Conservation (phyloP, 768 basidiomycete species). For the Termitomyces sp. region DNA sequence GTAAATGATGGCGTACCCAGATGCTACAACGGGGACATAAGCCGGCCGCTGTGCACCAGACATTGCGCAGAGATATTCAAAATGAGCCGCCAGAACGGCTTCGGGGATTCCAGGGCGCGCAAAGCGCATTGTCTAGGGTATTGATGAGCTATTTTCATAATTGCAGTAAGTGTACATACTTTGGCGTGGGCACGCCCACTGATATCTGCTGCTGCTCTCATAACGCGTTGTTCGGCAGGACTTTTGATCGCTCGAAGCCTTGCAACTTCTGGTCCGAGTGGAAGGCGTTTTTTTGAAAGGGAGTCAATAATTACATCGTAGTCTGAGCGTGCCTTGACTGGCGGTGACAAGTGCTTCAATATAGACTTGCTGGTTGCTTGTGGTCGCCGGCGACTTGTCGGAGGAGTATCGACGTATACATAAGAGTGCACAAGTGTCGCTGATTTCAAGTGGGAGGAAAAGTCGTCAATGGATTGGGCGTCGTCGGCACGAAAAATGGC, state of each 20-base stretch:
- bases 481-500: conserved; percentile 76
- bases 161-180: conserved; percentile 32
- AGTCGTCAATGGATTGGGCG: conserved; percentile 49
- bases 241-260: conserved; percentile 78
- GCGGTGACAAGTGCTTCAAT: conserved; percentile 42
- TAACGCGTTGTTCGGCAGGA: conserved; percentile 64
- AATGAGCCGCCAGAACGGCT: conserved; percentile 59
- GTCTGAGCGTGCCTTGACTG: conserved; percentile 32
- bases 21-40: conserved; percentile 98
- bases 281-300: conserved; percentile 39
- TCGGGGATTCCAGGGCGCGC: conserved; percentile 38
- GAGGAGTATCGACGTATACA: conserved; percentile 48
- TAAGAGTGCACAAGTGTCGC: conserved; percentile 43
- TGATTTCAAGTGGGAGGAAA: conserved; percentile 54
- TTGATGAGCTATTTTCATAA: background rate
- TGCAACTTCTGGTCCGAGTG: conserved; percentile 66
- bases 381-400: conserved; percentile 28
- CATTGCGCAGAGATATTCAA: conserved; percentile 82
- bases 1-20: conserved; percentile 52
- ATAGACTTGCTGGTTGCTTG: conserved; percentile 44
- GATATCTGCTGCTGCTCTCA: conserved; percentile 85
- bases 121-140: conserved; percentile 76
- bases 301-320: conserved; percentile 52
- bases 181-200: conserved; percentile 81
- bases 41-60: conserved; percentile 81